Conservation (phyloP, 352 stramenopile genomes). For the Phytopythium vexans region DNA sequence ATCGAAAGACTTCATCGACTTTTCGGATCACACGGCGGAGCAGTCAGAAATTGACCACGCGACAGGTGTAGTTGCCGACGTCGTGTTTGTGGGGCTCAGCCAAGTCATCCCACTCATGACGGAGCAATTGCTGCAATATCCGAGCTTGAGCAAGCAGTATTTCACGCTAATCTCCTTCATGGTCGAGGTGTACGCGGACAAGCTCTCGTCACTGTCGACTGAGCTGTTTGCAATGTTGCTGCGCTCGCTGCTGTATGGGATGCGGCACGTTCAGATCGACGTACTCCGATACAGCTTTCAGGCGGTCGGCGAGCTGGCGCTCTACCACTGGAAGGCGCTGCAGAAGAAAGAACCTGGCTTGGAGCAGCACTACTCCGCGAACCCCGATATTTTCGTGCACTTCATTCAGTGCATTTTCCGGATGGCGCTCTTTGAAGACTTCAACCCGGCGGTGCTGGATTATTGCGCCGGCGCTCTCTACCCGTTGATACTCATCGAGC, state of each 20-base stretch:
- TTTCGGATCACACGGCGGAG: constrained; percentile 68
- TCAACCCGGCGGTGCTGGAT: constrained; percentile 71
- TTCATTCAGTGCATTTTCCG: constrained; percentile 78
- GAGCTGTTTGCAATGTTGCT: constrained; percentile 75
- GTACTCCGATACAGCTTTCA: constrained; percentile 83
- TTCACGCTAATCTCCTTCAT: constrained; percentile 88
- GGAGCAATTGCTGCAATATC: constrained; percentile 83
- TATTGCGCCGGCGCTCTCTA: constrained; percentile 66
- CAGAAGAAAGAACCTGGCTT: constrained; percentile 49
- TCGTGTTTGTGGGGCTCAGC: constrained; percentile 86
- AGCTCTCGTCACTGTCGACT: constrained; percentile 57
- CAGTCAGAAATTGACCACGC: constrained; percentile 51
- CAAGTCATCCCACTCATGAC: constrained; percentile 90
- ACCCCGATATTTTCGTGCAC: constrained; percentile 63
- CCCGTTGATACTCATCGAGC: constrained; percentile 78
- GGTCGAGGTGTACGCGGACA: constrained; percentile 84
- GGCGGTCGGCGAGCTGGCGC: constrained; percentile 68
- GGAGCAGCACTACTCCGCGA: constrained; percentile 32
- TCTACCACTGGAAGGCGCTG: constrained; percentile 62
- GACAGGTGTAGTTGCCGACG: constrained; percentile 72
- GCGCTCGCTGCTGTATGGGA: constrained; percentile 68
- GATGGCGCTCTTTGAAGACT: constrained; percentile 81
- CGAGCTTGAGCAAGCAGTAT: constrained; percentile 84
- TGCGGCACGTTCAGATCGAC: constrained; percentile 71
- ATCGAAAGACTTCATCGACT: constrained; percentile 85